Base-by-base conservation (phyloP, 306 rosid species). In the Urtica urens region DNA sequence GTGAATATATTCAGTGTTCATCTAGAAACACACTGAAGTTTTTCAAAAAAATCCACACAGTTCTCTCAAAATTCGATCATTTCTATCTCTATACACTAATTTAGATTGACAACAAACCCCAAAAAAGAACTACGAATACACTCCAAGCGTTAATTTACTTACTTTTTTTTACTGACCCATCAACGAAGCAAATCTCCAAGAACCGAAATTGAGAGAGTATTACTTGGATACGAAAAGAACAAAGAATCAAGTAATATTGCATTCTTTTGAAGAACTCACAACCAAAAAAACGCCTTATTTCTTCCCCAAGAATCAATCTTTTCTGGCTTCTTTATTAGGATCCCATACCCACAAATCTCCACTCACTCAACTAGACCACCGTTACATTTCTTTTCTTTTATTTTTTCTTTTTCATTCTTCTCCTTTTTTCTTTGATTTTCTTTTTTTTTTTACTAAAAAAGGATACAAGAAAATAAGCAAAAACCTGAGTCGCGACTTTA, bases 271-370 rank as follows among this genome's bases (percentile, higher is more conserved):
- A 31, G n/a, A n/a, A n/a, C n/a, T n/a, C n/a, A n/a, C n/a, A n/a
- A n/a, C n/a, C 25, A 58, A 17, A 34, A 37, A 55, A 64, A 58
- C 51, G 57, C 50, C 41, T 38, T 59, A 48, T 42, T 48, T 28
- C 40, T 23, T 30, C 57, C 17, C 56, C 53, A 47, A 53, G 60
- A 53, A 45, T 8, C 38, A 52, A 51, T 24, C 39, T 31, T 20
- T 23, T 29, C 10, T 20, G 39, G 0, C 40, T 8, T 51, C 42
- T 31, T 50, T 22, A 8, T 10, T 28, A 23, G 46, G 21, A 55
- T 27, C 60, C 48, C 26, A 41, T 46, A 29, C 51, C 33, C 33
- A 28, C 33, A 28, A 28, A 51, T 30, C 19, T 30, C 29, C 26
- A n/a, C 42, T 34, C 43, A 51, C 18, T 19, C 4, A 12, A 27